phyloP scores from a whole-genome alignment of 2,329 filamentous ascomycete genomes.

The Cladophialophora psammophila region DNA sequence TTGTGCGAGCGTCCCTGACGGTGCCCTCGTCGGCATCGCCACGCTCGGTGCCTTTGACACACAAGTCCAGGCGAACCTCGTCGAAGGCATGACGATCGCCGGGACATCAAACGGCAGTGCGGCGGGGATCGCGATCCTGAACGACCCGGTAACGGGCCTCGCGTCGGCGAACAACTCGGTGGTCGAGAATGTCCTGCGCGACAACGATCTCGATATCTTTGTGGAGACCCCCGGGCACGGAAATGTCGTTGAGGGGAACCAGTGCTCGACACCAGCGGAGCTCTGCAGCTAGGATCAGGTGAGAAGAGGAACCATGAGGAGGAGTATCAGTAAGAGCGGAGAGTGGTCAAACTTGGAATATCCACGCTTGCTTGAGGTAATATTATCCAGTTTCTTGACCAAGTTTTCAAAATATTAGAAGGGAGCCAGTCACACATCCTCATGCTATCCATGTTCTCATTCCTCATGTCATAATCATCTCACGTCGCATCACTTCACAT shows the following conservation, averaged over 20 bases:
- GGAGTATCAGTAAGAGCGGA: background rate
- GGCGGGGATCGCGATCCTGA: conserved; percentile 24
- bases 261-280: conserved; percentile 28
- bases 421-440: background rate
- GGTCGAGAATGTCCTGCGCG: conserved; percentile 23
- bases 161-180: conserved; percentile 22
- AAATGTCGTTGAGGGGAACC: conserved; percentile 31
- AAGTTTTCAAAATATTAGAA: background rate
- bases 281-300: conserved; percentile 16
- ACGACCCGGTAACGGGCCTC: conserved; percentile 14
- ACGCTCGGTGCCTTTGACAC: conserved; percentile 21
- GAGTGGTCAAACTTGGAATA: background rate
- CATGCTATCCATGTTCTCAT: background rate
- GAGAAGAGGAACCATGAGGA: background rate
- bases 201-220: conserved; percentile 33
- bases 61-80: conserved; percentile 23
- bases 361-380: background rate
- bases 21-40: conserved; percentile 8
- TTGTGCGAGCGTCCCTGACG: conserved; percentile 15
- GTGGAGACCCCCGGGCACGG: conserved; percentile 29
- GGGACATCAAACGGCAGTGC: conserved; percentile 9
- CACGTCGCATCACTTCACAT: background rate
- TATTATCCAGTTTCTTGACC: background rate
- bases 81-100: conserved; percentile 20
- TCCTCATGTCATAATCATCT: background rate